Percentiles rank a stretch among this genome's conserved stretches.
Conservation (phyloP, 2,329 filamentous ascomycete genomes). For the Lecanoromycetidae sp. region DNA sequence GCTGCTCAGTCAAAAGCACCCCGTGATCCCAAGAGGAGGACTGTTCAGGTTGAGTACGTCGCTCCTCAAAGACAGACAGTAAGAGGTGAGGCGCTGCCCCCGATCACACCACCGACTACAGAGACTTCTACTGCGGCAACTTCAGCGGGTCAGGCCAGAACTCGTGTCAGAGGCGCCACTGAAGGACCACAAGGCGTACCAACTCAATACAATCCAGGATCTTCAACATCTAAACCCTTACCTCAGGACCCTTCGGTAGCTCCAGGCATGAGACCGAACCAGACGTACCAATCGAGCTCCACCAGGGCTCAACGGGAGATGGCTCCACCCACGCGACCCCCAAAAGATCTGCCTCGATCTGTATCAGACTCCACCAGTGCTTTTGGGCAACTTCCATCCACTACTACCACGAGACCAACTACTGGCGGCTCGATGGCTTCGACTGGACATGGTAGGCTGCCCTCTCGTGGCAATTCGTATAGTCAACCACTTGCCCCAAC, state of each 20-base stretch:
- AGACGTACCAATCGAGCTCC: conserved; percentile 6
- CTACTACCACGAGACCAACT: conserved; percentile 49
- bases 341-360: conserved; percentile 40
- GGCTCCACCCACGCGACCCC: conserved; percentile 36
- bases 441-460: conserved; percentile 46
- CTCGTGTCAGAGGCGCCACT: conserved; percentile 43
- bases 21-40: conserved; percentile 81
- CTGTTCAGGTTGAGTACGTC: conserved; percentile 96
- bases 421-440: conserved; percentile 74
- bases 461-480: conserved; percentile 62
- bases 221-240: conserved; percentile 38
- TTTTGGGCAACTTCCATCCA: conserved; percentile 33
- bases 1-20: conserved; percentile 48
- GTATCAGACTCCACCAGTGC: conserved; percentile 47
- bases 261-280: conserved; percentile 27
- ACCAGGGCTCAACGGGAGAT: conserved; percentile 26
- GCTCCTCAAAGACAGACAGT: conserved; percentile 77
- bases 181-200: conserved; percentile 29
- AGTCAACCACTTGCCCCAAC: conserved; percentile 78
- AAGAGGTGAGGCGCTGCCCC: conserved; percentile 44
- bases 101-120: conserved; percentile 25
- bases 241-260: conserved; percentile 44
- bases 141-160: conserved; percentile 31
- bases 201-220: conserved; percentile 12
- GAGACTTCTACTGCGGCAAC: conserved; percentile 24